A percentile compares a stretch with the other conserved stretches of the same genome.
These are phyloP conservation scores for Climacium dendroides DNA, from an alignment of 225 moss, liverwort and hornwort species.

Conservation along the genomic window DNA sequence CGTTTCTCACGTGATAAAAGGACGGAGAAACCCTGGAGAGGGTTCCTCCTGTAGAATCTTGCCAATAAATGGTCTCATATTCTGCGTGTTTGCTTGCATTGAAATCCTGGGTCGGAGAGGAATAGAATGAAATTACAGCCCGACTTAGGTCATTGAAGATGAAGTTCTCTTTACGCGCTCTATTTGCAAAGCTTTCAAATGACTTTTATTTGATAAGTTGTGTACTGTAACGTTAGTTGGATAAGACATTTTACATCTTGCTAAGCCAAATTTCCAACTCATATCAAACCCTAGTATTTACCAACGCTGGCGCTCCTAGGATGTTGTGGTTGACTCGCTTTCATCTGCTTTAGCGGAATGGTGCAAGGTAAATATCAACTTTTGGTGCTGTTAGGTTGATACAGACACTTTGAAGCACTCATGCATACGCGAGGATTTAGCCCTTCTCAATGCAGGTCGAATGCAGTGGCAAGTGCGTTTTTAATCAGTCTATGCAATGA, in stretches of 20 bases:
- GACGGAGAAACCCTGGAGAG: background rate
- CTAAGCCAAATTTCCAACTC: background rate
- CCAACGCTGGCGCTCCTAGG: background rate
- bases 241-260: background rate
- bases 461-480: background rate
- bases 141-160: background rate
- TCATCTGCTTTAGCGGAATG: background rate
- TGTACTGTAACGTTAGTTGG: background rate
- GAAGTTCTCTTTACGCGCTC: background rate
- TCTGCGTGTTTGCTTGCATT: background rate
- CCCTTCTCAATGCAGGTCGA: background rate
- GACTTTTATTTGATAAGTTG: background rate
- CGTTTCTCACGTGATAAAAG: background rate
- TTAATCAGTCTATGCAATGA: conserved; percentile 10
- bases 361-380: background rate
- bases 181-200: background rate
- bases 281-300: background rate
- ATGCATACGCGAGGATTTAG: background rate
- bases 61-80: background rate
- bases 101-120: background rate
- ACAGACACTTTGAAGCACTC: background rate
- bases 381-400: background rate
- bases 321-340: background rate
- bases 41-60: background rate
- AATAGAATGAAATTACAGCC: background rate